phyloP scores from a whole-genome alignment of 1,284 basidiomycete genomes.

The Peniophora sp. region DNA sequence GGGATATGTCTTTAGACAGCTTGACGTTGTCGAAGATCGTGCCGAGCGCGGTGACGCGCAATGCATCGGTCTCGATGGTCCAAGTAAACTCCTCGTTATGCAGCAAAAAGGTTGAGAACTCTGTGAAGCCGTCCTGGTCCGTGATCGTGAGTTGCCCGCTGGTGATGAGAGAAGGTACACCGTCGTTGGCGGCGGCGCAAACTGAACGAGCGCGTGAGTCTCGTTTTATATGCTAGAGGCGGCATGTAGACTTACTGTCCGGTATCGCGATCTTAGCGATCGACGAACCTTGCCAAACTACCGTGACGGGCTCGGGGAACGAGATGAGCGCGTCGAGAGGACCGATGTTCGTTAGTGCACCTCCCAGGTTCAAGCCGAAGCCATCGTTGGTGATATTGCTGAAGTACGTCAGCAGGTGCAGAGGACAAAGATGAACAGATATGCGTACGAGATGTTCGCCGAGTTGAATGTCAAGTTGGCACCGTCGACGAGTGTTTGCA shows the following conservation, averaged over 20 bases:
- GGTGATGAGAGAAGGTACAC: slow-evolving; percentile 60
- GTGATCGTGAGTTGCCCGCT: slow-evolving; percentile 53
- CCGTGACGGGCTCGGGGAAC: slow-evolving; percentile 56
- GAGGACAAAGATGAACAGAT: slow-evolving; percentile 54
- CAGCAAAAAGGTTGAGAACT: slow-evolving; percentile 60
- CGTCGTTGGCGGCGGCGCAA: slow-evolving; percentile 56
- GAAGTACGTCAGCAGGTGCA: slow-evolving; percentile 34
- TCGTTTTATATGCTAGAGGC: slow-evolving; percentile 42
- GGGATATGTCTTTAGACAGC: slow-evolving; percentile 50
- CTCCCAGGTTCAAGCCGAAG: slow-evolving; percentile 44
- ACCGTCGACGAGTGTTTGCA: slow-evolving; percentile 64
- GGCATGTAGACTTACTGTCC: slow-evolving; percentile 46
- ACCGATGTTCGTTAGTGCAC: slow-evolving; percentile 28
- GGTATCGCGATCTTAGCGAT: slow-evolving; percentile 62
- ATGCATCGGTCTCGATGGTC: slow-evolving; percentile 61
- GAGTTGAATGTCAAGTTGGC: slow-evolving; percentile 51
- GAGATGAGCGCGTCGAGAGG: slow-evolving; percentile 65
- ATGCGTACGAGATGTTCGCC: slow-evolving; percentile 52
- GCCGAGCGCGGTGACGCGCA: slow-evolving; percentile 38
- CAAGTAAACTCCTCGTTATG: slow-evolving; percentile 68
- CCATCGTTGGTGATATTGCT: slow-evolving; percentile 67
- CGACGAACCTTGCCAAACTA: slow-evolving; percentile 53
- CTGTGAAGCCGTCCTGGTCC: slow-evolving; percentile 51
- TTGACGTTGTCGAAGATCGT: slow-evolving; percentile 50
- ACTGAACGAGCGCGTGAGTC: slow-evolving; percentile 46